These are phyloP conservation scores for Leishmania braziliensis DNA, from an alignment of 208 protist species.

Conservation along the genomic window DNA sequence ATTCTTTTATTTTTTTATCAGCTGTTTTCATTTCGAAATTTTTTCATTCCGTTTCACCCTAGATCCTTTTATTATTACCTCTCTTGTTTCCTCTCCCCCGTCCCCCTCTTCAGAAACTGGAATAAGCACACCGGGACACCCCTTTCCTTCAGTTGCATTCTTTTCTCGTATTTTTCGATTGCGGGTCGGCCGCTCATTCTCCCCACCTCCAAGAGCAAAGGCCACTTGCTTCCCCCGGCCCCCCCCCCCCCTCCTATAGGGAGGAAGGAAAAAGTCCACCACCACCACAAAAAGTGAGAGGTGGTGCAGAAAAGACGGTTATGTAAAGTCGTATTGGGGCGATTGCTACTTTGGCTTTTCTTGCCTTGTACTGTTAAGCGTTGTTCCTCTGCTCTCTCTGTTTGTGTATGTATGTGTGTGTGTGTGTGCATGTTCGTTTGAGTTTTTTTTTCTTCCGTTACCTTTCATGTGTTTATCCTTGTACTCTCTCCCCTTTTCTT, in stretches of 20 bases:
- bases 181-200: not conserved
- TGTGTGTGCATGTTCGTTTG: not conserved
- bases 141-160: not conserved
- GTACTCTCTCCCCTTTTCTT: not conserved
- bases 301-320: not conserved
- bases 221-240: not conserved
- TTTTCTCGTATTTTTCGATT: not conserved
- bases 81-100: not conserved
- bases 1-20: not conserved
- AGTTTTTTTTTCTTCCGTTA: not conserved
- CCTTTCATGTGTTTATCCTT: not conserved
- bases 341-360: not conserved
- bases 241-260: not conserved
- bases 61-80: not conserved
- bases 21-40: not conserved
- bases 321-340: not conserved
- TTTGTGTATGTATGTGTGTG: not conserved
- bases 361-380: not conserved
- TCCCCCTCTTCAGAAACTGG: not conserved
- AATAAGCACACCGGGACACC: not conserved
- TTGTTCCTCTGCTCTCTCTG: not conserved
- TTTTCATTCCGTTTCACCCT: not conserved
- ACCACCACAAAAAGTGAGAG: not conserved
- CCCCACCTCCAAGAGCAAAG: not conserved
- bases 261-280: not conserved